Conservation (phyloP, 1,139 yeast species). For the Magnusiomyces tetraspermus region DNA sequence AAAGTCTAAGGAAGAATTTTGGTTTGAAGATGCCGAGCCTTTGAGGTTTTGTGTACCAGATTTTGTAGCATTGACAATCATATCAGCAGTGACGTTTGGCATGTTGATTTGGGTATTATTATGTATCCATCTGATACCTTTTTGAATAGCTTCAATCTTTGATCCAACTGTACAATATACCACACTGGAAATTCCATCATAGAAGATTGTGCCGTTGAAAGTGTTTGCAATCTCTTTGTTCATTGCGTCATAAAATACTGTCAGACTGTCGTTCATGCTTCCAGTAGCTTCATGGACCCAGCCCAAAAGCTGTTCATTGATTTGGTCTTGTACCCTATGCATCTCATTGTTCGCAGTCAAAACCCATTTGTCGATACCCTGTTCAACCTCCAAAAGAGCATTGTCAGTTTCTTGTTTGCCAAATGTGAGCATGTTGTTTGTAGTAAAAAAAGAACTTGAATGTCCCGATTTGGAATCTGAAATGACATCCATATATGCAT, state of each 20-base stretch:
- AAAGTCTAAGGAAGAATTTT: too few relatives aligned
- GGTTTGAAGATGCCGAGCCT: not conserved
- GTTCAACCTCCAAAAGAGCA: slow-evolving; percentile 17
- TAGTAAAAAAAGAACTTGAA: not conserved
- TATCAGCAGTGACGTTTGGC: slow-evolving; percentile 35
- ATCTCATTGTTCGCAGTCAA: slow-evolving; percentile 43
- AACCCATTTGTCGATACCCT: slow-evolving; percentile 38
- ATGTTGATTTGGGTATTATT: slow-evolving; percentile 49
- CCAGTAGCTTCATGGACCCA: slow-evolving; percentile 50
- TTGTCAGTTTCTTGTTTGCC: slow-evolving; percentile 11
- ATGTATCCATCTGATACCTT: slow-evolving; percentile 73
- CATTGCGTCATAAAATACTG: slow-evolving; percentile 41
- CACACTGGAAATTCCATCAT: slow-evolving; percentile 47
- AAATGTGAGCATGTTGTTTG: not conserved
- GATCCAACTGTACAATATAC: slow-evolving; percentile 73
- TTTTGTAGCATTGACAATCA: slow-evolving; percentile 2
- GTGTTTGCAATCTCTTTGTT: slow-evolving; percentile 46
- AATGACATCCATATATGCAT: slow-evolving; percentile 10
- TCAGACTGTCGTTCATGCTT: slow-evolving; percentile 47
- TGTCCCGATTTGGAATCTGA: slow-evolving; percentile 1
- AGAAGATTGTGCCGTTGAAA: slow-evolving; percentile 62
- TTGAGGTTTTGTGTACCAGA: not conserved
- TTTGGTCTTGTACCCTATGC: slow-evolving; percentile 34
- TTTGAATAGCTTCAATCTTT: slow-evolving; percentile 53
- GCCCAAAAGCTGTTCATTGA: slow-evolving; percentile 61